A percentile compares a stretch with the other conserved stretches of the same genome.
Conservation (phyloP, 495 filamentous ascomycete genomes). For the Hypoxylon cercidicola region DNA sequence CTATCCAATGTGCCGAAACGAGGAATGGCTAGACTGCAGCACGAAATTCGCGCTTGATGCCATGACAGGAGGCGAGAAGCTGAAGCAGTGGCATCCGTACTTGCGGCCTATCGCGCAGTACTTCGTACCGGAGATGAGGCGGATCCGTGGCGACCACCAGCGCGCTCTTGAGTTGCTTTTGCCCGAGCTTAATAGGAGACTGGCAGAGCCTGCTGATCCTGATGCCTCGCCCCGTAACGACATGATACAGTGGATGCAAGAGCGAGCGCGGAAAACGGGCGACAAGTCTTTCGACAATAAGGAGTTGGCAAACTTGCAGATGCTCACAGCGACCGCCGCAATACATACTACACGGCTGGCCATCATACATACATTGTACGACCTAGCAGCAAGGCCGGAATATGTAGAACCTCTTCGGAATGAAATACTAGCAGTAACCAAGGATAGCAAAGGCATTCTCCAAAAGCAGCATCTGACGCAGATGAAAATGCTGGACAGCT, state of each 20-base stretch:
- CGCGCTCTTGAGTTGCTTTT: conserved; percentile 40
- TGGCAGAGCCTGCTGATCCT: conserved; percentile 9
- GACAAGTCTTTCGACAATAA: conserved; percentile 39
- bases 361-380: conserved; percentile 51
- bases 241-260: conserved; percentile 46
- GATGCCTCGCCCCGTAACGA: conserved; percentile 25
- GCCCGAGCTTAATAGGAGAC: conserved; percentile 38
- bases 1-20: conserved; percentile 58
- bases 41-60: conserved; percentile 63
- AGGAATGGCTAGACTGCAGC: conserved; percentile 64
- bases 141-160: conserved; percentile 41
- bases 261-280: conserved; percentile 39
- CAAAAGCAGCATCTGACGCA: conserved; percentile 52
- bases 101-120: conserved; percentile 45
- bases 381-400: conserved; percentile 59
- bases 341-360: conserved; percentile 48
- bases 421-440: conserved; percentile 57
- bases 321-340: conserved; percentile 46
- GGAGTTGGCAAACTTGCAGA: conserved; percentile 44
- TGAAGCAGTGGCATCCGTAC: conserved; percentile 46
- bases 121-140: conserved; percentile 45
- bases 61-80: conserved; percentile 43
- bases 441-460: conserved; percentile 44
- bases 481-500: conserved; percentile 62
- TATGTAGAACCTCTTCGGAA: conserved; percentile 57